Conservation (phyloP, 2,329 filamentous ascomycete species). For the Hymenoscyphus scutula region DNA sequence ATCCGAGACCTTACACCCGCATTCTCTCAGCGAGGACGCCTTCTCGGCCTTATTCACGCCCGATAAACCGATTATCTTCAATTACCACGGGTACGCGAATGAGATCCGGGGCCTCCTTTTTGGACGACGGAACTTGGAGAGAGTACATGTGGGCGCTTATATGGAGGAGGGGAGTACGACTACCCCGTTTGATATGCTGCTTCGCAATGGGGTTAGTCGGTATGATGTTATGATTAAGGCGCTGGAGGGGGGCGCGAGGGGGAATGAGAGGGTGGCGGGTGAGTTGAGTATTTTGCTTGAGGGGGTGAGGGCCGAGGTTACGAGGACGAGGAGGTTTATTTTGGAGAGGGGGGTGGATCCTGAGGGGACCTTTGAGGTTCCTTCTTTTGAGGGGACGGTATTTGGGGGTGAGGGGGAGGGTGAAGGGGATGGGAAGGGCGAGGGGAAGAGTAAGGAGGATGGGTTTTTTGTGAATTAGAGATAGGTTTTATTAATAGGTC, state of each 20-base stretch:
- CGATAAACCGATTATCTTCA: slow-evolving; percentile 58
- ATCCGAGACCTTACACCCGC: slow-evolving; percentile 55
- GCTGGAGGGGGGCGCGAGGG: slow-evolving; percentile 45
- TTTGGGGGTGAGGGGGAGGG: slow-evolving; percentile 23
- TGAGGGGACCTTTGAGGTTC: slow-evolving; percentile 50
- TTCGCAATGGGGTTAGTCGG: slow-evolving; percentile 57
- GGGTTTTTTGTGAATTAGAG: slow-evolving; percentile 33
- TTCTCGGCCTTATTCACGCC: slow-evolving; percentile 58
- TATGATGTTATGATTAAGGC: slow-evolving; percentile 59
- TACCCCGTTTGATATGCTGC: slow-evolving; percentile 69
- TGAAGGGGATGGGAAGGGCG: slow-evolving; percentile 8
- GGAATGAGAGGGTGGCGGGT: slow-evolving; percentile 58
- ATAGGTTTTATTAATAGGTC: not conserved
- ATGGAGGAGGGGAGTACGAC: slow-evolving; percentile 65
- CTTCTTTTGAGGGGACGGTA: slow-evolving; percentile 40
- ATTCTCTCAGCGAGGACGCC: slow-evolving; percentile 50
- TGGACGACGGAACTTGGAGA: slow-evolving; percentile 49
- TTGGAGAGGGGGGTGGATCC: slow-evolving; percentile 51
- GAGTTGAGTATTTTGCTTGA: slow-evolving; percentile 55
- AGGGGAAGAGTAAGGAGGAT: slow-evolving; percentile 27
- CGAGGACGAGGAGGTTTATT: slow-evolving; percentile 53
- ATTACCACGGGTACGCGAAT: slow-evolving; percentile 64
- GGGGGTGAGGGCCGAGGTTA: slow-evolving; percentile 49
- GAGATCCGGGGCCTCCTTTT: slow-evolving; percentile 63
- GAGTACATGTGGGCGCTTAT: slow-evolving; percentile 58